Percentiles rank a stretch among this genome's conserved stretches.
These are phyloP conservation scores for Pleurozium schreberi DNA, from an alignment of 225 moss, liverwort and hornwort genomes.

Conservation along the genomic window DNA sequence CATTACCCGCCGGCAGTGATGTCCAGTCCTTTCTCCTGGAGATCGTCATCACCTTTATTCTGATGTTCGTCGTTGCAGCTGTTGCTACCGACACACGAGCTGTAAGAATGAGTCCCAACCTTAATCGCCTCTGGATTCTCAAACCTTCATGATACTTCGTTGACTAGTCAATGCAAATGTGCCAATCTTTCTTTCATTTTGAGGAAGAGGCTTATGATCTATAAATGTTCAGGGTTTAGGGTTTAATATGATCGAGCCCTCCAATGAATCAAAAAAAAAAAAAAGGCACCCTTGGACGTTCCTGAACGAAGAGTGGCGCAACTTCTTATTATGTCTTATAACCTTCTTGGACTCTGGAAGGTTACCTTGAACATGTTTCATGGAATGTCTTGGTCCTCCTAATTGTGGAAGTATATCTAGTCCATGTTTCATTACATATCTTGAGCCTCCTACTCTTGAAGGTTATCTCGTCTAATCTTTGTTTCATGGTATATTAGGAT, in stretches of 20 bases:
- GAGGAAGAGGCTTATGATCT: not conserved
- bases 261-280: not conserved
- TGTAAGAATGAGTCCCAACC: conserved; percentile 18
- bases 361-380: too few relatives aligned
- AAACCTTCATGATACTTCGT: not conserved
- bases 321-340: not conserved
- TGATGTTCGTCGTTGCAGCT: conserved; percentile 84
- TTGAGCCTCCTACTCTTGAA: not conserved
- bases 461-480: not conserved
- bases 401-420: too few relatives aligned
- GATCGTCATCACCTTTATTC: conserved; percentile 59
- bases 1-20: conserved; percentile 33
- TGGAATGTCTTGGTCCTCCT: too few relatives aligned
- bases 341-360: not conserved
- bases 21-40: conserved; percentile 60
- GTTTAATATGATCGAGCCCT: not conserved
- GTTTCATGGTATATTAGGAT: not conserved
- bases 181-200: not conserved
- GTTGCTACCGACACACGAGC: conserved; percentile 73
- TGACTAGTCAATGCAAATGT: not conserved
- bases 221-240: not conserved
- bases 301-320: not conserved
- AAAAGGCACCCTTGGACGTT: too few relatives aligned
- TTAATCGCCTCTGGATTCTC: not conserved
- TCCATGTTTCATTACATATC: not conserved